Evolutionary conservation across 75 land plant species (phyloP).

Genomic region (Larix kaempferi): DNA sequence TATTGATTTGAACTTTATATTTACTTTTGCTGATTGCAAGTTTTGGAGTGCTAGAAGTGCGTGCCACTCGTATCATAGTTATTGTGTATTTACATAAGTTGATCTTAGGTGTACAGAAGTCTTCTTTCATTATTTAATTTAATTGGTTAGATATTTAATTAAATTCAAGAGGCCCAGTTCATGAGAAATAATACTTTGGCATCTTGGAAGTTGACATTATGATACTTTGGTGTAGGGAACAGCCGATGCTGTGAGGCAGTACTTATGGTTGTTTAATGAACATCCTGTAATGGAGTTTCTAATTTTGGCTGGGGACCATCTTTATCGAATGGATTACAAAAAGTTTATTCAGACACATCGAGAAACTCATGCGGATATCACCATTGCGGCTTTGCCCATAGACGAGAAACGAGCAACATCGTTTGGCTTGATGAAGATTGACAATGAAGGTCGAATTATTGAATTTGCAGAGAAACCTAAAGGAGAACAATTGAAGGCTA

Average conservation of each 20-base stretch:
- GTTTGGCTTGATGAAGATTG: constrained; percentile 62
- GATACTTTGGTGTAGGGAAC: constrained; percentile 49
- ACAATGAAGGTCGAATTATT: constrained; percentile 45
- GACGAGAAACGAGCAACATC: constrained; percentile 49
- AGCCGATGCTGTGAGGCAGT: constrained; percentile 90
- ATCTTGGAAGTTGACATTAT: not conserved
- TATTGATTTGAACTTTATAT: not conserved
- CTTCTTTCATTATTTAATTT: not conserved
- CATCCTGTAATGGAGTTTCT: constrained; percentile 64
- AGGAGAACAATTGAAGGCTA: constrained; percentile 28
- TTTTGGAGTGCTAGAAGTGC: not conserved
- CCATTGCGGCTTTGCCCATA: constrained; percentile 66
- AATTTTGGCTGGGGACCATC: constrained; percentile 79
- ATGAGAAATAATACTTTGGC: not conserved
- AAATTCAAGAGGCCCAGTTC: not conserved
- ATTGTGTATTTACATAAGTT: not conserved
- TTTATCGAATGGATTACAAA: constrained; percentile 86
- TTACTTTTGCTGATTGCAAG: not conserved
- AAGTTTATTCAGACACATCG: constrained; percentile 71
- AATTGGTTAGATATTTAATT: not conserved
- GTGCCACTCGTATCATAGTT: not conserved
- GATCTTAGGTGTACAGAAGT: not conserved
- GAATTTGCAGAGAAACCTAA: constrained; percentile 60
- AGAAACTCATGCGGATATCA: constrained; percentile 66
- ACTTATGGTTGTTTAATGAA: constrained; percentile 77